phyloP scores from a whole-genome alignment of 768 basidiomycete genomes.

The Trametopsis cervina region DNA sequence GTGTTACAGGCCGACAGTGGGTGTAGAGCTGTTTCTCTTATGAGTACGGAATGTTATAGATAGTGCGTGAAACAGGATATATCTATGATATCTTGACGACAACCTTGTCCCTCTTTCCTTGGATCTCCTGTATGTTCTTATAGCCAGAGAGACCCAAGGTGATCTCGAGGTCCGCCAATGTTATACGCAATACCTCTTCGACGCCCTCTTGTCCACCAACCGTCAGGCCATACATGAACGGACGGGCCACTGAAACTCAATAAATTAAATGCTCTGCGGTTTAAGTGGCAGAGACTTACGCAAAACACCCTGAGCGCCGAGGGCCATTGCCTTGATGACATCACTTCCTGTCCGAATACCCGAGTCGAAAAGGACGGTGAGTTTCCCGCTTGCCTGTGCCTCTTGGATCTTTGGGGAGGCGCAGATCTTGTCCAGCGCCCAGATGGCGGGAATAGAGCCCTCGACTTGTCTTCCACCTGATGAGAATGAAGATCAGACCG shows the following conservation, averaged over 20 bases:
- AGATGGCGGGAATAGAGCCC: conserved; percentile 71
- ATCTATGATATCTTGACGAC: conserved; percentile 32
- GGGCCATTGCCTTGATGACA: conserved; percentile 76
- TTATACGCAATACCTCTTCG: conserved; percentile 62
- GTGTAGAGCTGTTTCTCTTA: no score
- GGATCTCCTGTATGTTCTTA: conserved; percentile 49
- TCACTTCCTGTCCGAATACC: conserved; percentile 82
- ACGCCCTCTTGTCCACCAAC: conserved; percentile 68
- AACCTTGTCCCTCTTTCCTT: conserved; percentile 48
- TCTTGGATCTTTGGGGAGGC: conserved; percentile 49
- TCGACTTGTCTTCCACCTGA: conserved; percentile 75
- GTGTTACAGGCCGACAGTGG: no score
- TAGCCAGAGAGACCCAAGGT: conserved; percentile 61
- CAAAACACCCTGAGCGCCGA: conserved; percentile 79
- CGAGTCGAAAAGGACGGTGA: conserved; percentile 72
- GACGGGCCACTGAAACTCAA: conserved; percentile 53
- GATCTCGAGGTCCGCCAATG: conserved; percentile 62
- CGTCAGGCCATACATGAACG: conserved; percentile 67
- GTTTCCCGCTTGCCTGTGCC: conserved; percentile 51
- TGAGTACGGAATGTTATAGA: no score
- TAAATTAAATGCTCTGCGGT: neutral
- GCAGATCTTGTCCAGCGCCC: conserved; percentile 63
- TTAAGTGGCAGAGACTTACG: conserved; percentile 34
- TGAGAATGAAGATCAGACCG: neutral
- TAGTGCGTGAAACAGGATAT: neutral